Evolutionary conservation across 352 stramenopile genomes (phyloP), one percentile per base, ranked within the genome.

Genomic region (Pythium sukuiense): DNA sequence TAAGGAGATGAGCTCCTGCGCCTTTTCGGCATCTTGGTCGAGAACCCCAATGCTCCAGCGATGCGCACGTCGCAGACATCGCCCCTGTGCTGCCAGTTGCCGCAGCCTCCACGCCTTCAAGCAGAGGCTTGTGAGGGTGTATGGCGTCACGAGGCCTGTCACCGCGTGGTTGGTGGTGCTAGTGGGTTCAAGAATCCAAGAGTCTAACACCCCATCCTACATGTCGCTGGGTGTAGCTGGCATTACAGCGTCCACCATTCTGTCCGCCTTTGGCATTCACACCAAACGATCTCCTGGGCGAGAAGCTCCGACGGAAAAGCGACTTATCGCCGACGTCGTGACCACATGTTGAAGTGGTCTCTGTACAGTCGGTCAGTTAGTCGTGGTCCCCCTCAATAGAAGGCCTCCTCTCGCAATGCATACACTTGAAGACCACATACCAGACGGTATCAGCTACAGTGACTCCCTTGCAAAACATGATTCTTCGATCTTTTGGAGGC

Each of bases 401-500:
- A 43, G 37, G 12, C 9, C 18, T 9, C 37, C 37, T 43, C 9
- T 43, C 5, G 12, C 5, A 29, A 18, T 5, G 7, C n/a, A 52
- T 52, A 52, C 12, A 8, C 45, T 52, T 30, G 16, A 14, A 29
- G 6, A 29, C 7, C 6, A 24, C 20, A 24, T 24, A 24, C 20
- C 20, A 24, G 20, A 24, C 20, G 20, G 20, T 24, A 24, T 24
- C 20, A 24, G 20, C 20, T 24, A 0, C 20, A 24, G 20, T 24
- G 20, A 24, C 20, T 24, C 20, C 20, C 20, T 52, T 20, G 3
- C 20, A 24, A 7, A 12, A 35, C 54, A n/a, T 41, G 12, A 33
- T 59, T n/a, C 27, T 71, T 71, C 65, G 65, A 71, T 71, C 65
- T 71, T 71, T 71, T 67, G 52, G 30, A 58, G 30, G 2, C 41